These are phyloP conservation scores for Candida jianshihensis DNA, from an alignment of 805 yeast species.

Conservation along the genomic window DNA sequence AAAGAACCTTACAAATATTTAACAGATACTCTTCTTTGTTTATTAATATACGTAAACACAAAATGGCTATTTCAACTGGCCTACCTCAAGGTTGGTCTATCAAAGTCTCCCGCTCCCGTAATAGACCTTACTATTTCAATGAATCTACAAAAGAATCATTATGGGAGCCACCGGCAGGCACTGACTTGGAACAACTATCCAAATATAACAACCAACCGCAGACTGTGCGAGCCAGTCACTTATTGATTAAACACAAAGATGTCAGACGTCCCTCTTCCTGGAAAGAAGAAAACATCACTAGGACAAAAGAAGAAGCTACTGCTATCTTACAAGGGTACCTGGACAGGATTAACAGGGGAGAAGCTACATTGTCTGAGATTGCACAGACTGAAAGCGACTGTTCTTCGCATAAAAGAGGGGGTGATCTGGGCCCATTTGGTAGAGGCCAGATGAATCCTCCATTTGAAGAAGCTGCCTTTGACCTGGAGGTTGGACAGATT, in stretches of 20 bases:
- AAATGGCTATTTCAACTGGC: constrained; percentile 45
- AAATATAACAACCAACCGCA: constrained; percentile 55
- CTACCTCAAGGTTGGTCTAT: constrained; percentile 84
- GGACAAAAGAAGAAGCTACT: constrained; percentile 78
- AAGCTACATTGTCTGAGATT: constrained; percentile 56
- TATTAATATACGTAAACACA: neutral
- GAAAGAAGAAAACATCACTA: constrained; percentile 70
- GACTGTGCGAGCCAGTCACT: constrained; percentile 73
- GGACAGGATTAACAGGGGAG: constrained; percentile 55
- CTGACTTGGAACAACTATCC: constrained; percentile 54
- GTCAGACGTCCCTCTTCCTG: constrained; percentile 90
- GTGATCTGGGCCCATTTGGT: constrained; percentile 87
- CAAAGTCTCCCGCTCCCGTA: constrained; percentile 68
- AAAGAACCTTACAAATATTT: no score
- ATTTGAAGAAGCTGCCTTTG: constrained; percentile 85
- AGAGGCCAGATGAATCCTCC: constrained; percentile 93
- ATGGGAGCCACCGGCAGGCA: constrained; percentile 90
- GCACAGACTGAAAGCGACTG: constrained; percentile 87
- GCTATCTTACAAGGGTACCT: constrained; percentile 52
- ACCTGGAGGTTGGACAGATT: constrained; percentile 72
- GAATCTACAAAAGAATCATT: constrained; percentile 62
- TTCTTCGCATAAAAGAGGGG: constrained; percentile 77
- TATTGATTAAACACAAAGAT: constrained; percentile 74
- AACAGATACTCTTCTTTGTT: no score
- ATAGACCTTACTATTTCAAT: constrained; percentile 78